These are phyloP conservation scores for Mycena amicta DNA, from an alignment of 768 basidiomycete species.

Conservation along the genomic window DNA sequence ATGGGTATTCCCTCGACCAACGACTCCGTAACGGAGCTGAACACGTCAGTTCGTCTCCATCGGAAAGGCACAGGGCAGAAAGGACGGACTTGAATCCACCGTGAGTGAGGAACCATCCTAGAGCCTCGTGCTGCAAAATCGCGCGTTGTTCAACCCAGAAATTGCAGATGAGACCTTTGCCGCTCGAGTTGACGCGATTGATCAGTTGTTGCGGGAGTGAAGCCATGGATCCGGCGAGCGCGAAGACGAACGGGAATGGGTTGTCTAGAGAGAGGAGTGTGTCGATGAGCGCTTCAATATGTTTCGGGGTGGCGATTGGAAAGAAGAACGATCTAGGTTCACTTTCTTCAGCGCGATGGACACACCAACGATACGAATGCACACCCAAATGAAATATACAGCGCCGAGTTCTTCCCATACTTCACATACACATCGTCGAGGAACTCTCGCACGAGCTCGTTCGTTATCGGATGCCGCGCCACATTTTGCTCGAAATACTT, in stretches of 20 bases:
- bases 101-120: too few species aligned
- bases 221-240: constrained; percentile 6
- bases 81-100: too few species aligned
- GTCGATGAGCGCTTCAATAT: constrained; percentile 9
- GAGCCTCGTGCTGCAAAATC: too few species aligned
- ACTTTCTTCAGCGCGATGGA: neutral
- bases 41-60: too few species aligned
- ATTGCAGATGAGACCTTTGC: constrained; percentile 8
- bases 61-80: too few species aligned
- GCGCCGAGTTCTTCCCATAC: constrained; percentile 10
- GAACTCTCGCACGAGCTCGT: neutral
- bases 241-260: constrained; percentile 15
- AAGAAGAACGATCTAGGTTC: constrained; percentile 18
- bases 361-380: neutral
- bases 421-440: constrained; percentile 1
- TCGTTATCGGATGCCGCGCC: neutral
- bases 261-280: constrained; percentile 6
- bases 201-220: constrained; percentile 3
- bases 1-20: too few species aligned
- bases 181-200: constrained; percentile 8
- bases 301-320: constrained; percentile 8
- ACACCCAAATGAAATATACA: constrained; percentile 20
- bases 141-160: too few species aligned
- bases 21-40: too few species aligned
- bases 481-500: neutral